Evolutionary conservation across 1,284 basidiomycete species (phyloP).

Genomic region (Sphaerobolus stellatus): DNA sequence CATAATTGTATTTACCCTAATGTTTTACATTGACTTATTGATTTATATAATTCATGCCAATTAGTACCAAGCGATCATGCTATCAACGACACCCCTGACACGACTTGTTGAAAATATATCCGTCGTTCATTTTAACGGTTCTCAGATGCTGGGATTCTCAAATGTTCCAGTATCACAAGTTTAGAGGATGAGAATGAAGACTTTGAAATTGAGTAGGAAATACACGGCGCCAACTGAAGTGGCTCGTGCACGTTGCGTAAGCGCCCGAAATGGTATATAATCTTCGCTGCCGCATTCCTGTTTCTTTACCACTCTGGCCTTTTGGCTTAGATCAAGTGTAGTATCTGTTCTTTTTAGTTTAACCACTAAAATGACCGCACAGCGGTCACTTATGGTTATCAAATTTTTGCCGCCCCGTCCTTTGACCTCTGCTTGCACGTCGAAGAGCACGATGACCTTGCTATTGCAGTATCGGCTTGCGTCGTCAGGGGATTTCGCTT

Average conservation of each 20-base stretch:
- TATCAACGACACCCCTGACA: too few species aligned
- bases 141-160: too few species aligned
- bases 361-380: conserved; percentile 28
- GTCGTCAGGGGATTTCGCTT: neutral
- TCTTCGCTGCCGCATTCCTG: neutral
- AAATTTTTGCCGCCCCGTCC: conserved; percentile 1
- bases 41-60: too few species aligned
- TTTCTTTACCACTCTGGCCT: conserved; percentile 82
- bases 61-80: too few species aligned
- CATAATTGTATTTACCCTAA: too few species aligned
- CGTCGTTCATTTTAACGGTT: too few species aligned
- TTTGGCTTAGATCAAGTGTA: conserved; percentile 97
- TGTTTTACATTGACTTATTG: too few species aligned
- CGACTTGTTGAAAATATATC: too few species aligned
- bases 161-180: too few species aligned
- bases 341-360: conserved; percentile 81
- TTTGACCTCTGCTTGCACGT: conserved; percentile 3
- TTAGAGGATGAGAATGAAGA: too few species aligned
- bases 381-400: conserved; percentile 1
- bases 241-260: conserved; percentile 1
- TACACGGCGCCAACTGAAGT: neutral
- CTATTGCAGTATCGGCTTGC: conserved; percentile 1
- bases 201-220: too few species aligned
- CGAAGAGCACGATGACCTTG: neutral
- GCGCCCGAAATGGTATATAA: neutral